Evolutionary conservation across 179 eudicot genomes (phyloP).

Genomic region (Sideroxylon spinosum): DNA sequence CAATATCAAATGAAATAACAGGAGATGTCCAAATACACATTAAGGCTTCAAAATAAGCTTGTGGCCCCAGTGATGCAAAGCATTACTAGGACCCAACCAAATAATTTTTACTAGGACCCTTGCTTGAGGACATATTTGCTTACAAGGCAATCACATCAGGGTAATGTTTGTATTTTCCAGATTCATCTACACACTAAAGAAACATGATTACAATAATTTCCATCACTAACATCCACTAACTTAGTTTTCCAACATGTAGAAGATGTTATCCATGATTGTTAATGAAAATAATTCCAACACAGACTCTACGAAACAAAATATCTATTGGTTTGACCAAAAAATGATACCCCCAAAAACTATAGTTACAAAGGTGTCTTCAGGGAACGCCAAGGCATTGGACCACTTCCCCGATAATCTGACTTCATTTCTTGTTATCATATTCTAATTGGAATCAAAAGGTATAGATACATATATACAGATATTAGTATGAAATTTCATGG

Average conservation of each 20-base stretch:
- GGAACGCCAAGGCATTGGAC: no score
- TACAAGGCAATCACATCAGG: background rate
- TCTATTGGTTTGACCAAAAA: background rate
- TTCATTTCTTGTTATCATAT: no score
- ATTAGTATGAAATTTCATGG: background rate
- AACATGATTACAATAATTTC: background rate
- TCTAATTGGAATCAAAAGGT: no score
- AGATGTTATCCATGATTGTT: background rate
- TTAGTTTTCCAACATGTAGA: background rate
- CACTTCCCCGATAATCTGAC: no score
- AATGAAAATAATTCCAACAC: background rate
- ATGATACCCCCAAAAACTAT: no score
- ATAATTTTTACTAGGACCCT: background rate
- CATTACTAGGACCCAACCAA: background rate
- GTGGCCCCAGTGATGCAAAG: background rate
- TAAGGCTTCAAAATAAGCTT: background rate
- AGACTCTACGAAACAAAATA: background rate
- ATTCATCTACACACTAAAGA: no score
- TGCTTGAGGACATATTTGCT: background rate
- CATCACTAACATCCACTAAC: background rate
- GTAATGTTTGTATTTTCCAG: background rate
- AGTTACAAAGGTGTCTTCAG: no score
- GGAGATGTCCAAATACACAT: background rate
- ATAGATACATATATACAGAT: no score
- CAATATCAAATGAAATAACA: background rate